Conservation (phyloP, 2,329 filamentous ascomycete species). For the Hypoxylon sp. region DNA sequence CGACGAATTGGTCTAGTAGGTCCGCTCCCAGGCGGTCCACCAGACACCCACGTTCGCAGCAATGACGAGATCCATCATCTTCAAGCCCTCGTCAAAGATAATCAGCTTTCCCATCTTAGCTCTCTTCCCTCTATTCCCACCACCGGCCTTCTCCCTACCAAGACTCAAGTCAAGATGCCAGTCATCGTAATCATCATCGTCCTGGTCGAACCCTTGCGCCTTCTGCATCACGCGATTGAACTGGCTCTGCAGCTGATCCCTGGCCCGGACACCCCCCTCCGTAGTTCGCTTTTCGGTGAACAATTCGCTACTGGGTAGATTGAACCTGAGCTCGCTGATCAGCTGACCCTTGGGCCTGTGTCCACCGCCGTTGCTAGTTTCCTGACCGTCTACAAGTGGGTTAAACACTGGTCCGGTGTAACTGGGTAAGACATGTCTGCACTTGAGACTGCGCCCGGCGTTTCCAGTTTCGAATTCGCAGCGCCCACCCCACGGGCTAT, state of each 20-base stretch:
- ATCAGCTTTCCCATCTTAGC: constrained; percentile 96
- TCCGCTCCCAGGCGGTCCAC: constrained; percentile 86
- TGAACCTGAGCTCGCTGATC: constrained; percentile 90
- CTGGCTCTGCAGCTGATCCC: constrained; percentile 52
- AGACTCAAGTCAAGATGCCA: constrained; percentile 73
- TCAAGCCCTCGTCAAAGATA: constrained; percentile 85
- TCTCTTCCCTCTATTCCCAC: constrained; percentile 83
- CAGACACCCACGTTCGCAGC: constrained; percentile 91
- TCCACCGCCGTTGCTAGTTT: constrained; percentile 46
- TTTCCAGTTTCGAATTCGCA: constrained; percentile 86
- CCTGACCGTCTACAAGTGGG: constrained; percentile 52
- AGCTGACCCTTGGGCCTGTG: constrained; percentile 45
- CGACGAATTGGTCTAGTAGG: constrained; percentile 13
- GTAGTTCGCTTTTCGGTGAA: constrained; percentile 50
- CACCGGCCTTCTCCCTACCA: constrained; percentile 84
- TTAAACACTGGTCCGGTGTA: constrained; percentile 51
- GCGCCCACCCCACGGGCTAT: constrained; percentile 84
- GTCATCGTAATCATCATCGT: constrained; percentile 53
- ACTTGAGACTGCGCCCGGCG: constrained; percentile 77
- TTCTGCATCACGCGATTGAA: constrained; percentile 42
- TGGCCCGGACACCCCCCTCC: constrained; percentile 47
- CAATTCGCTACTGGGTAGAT: constrained; percentile 71
- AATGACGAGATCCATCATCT: constrained; percentile 94
- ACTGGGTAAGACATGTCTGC: constrained; percentile 73
- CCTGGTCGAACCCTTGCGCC: constrained; percentile 42